Evolutionary conservation across 2,329 filamentous ascomycete species (phyloP), one percentile per base, ranked within the genome.

Genomic region (Aspergillus hortae): DNA sequence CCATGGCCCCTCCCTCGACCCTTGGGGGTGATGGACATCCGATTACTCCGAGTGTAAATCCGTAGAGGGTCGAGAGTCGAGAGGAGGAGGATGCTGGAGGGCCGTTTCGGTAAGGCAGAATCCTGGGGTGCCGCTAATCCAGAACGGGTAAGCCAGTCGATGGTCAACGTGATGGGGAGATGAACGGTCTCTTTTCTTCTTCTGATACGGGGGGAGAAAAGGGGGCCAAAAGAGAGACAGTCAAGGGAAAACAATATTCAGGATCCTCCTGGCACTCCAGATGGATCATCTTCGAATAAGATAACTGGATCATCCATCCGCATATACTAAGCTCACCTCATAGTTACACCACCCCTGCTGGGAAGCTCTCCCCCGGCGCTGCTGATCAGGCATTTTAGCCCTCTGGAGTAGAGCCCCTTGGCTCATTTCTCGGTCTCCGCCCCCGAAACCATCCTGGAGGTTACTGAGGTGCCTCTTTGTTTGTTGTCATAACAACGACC

Each of bases 341-440:
- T 30, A 30, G 27, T 30, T 11, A 11, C 27, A 30, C 27, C 7
- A 30, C 27, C 27, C 27, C 27, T 30, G 27, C 27, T 30, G 7
- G 27, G 7, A 30, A 11, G 7, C 27, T 30, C 27, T 30, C 7
- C 38, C 42, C 25, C 14, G 40, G 47, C 47, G 42, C 46, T 45
- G 56, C 44, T 52, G 48, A 54, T 53, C 46, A 55, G 50, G 55
- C 50, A 35, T 48, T 57, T 49, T 55, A 49, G 35, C 43, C 38
- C 38, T 44, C 42, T 33, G 47, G 45, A 52, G 47, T 6, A 36
- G 47, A 51, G 47, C 49, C 54, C 54, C 49, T 40, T 44, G 46
- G 40, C 21, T 23, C 38, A 6, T 38, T 17, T 44, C 36, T 44
- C 50, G 45, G 43, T 55, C 49, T 55, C 40, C 47, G 35, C 42